Evolutionary conservation across 805 yeast species (phyloP), one percentile per base, ranked within the genome.

Genomic region (Candida nitratophila): DNA sequence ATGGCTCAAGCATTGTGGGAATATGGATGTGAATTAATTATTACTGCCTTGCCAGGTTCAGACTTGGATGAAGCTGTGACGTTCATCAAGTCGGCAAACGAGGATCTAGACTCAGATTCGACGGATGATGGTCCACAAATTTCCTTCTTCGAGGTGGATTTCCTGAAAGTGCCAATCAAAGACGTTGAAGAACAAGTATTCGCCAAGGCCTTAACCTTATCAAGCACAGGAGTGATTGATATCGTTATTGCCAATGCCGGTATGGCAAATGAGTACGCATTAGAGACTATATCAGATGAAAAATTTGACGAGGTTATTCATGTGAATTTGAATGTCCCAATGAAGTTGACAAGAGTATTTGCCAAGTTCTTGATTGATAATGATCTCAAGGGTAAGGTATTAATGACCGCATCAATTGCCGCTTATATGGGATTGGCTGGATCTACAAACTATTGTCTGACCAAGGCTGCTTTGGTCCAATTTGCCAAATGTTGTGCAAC

Each of bases 1-100:
- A 73, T 76, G 54, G 79, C 78, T 19, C 52, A 61, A 34, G 81
- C 74, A 16, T 54, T 76, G 26, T 78, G 76, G 9, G 70, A 69
- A 46, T 77, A 77, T 11, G 76, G 76, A 9, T 66, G 74, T n/a
- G 58, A 48, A 17, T 50, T 69, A 50, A 63, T 60, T 20, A 48
- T 72, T 30, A 62, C 69, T 10, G 68, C 69, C 42, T 41, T 68
- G 47, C 55, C 70, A n/a, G 48, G 59, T 17, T 50, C 59, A 4
- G 52, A 57, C 33, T 63, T 68, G 31, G 43, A 48, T 19, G 43
- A 44, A 8, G 61, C 69, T 15, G 57, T 55, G 32, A 48, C 54
- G 6, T 39, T 49, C 6, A 51, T 64, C 21, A 34, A 34, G 15
- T 34, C 37, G 11, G 14, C 37, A 19, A 20, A 14, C 17, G 37